Conservation (phyloP, 2,329 filamentous ascomycete species). For the Fusarium ambrosium region DNA sequence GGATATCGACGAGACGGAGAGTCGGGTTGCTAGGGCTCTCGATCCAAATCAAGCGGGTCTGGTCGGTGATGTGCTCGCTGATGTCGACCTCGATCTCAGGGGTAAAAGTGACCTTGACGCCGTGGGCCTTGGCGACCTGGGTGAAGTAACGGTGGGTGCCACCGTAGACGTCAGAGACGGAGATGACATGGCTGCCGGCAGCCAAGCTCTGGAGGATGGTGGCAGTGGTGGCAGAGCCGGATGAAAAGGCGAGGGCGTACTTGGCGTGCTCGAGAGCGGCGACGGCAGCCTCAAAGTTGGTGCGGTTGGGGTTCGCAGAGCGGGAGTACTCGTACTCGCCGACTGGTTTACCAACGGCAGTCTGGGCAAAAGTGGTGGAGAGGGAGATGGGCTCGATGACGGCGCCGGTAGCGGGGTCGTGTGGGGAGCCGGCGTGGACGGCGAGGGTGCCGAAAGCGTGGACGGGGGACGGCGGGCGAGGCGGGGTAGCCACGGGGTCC, state of each 20-base stretch:
- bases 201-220: constrained; percentile 94
- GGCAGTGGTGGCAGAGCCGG: constrained; percentile 93
- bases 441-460: constrained; percentile 92
- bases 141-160: constrained; percentile 99
- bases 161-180: constrained; percentile 97
- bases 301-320: constrained; percentile 93
- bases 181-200: constrained; percentile 92
- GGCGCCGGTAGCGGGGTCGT: constrained; percentile 91
- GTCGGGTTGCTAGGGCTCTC: constrained; percentile 95
- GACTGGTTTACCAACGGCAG: constrained; percentile 85
- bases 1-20: constrained; percentile 91
- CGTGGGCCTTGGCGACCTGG: constrained; percentile 94
- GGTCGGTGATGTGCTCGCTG: constrained; percentile 82
- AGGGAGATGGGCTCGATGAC: constrained; percentile 97
- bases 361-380: constrained; percentile 96
- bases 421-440: constrained; percentile 91
- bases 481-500: constrained; percentile 78
- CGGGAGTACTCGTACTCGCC: constrained; percentile 94
- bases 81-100: constrained; percentile 93
- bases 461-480: constrained; percentile 77
- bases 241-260: constrained; percentile 94
- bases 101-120: constrained; percentile 94
- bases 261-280: constrained; percentile 93
- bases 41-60: constrained; percentile 98
- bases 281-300: constrained; percentile 93